Percentiles rank a stretch among this genome's conserved stretches.
phyloP scores from a whole-genome alignment of 306 rosid genomes.

The Lathyrus tuberosus region DNA sequence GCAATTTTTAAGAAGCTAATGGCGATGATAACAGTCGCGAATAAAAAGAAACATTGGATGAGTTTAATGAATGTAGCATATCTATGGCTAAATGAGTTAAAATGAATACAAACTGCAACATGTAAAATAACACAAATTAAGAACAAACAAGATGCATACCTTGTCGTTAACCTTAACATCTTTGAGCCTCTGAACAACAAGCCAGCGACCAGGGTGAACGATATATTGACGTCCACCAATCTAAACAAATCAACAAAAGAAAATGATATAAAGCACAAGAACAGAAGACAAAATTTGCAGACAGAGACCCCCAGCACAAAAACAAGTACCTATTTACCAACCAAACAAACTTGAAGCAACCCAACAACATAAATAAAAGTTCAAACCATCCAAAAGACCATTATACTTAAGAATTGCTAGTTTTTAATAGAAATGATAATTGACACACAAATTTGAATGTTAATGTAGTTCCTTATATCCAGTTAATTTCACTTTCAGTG shows the following conservation, averaged over 20 bases:
- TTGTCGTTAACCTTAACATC: slow-evolving; percentile 81
- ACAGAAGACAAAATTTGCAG: slow-evolving; percentile 22
- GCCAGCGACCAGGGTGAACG: slow-evolving; percentile 87
- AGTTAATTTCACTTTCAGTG: too few species aligned
- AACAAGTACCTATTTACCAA: slow-evolving; percentile 6
- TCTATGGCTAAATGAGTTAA: slow-evolving; percentile 4
- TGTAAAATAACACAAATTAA: slow-evolving; percentile 28
- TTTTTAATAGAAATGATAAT: background rate
- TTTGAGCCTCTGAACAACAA: slow-evolving; percentile 82
- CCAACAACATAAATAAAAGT: slow-evolving; percentile 1
- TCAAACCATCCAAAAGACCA: slow-evolving; percentile 12
- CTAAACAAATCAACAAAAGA: slow-evolving; percentile 44
- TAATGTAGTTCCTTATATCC: too few species aligned
- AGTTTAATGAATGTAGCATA: background rate
- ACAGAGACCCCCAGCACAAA: background rate
- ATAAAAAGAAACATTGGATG: slow-evolving; percentile 3
- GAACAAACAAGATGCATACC: slow-evolving; percentile 50
- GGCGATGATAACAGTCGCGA: slow-evolving; percentile 1
- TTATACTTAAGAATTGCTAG: background rate
- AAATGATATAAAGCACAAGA: slow-evolving; percentile 27
- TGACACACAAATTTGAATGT: too few species aligned
- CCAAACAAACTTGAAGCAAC: slow-evolving; percentile 14
- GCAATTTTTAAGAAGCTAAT: slow-evolving; percentile 25
- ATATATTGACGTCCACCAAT: slow-evolving; percentile 88
- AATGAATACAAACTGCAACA: slow-evolving; percentile 2